A percentile compares a stretch with the other conserved stretches of the same genome.
phyloP scores from a whole-genome alignment of 495 filamentous ascomycete genomes.

The Astrothelium macrocarpum region DNA sequence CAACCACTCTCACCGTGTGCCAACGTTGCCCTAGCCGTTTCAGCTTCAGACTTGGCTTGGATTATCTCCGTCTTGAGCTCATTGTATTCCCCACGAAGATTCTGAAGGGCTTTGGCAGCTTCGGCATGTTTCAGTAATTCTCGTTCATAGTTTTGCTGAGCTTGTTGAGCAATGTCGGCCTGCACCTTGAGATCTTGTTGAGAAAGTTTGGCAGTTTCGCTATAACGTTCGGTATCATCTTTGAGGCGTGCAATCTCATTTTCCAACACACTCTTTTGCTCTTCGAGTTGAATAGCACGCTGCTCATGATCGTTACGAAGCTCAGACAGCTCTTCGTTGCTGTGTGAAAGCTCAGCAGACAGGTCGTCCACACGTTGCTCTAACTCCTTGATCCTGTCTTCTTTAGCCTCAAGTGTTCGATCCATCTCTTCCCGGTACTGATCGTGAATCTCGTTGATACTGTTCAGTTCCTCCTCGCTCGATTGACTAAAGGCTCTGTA shows the following conservation, averaged over 20 bases:
- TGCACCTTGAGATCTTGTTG: constrained; percentile 87
- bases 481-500: constrained; percentile 82
- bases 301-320: constrained; percentile 71
- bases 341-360: constrained; percentile 64
- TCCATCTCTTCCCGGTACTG: constrained; percentile 80
- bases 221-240: constrained; percentile 73
- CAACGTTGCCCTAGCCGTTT: constrained; percentile 70
- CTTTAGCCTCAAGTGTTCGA: constrained; percentile 57
- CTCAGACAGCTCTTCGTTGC: constrained; percentile 67
- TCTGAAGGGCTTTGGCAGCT: constrained; percentile 72
- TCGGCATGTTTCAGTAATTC: constrained; percentile 92
- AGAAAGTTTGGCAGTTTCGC: constrained; percentile 65
- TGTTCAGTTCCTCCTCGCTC: constrained; percentile 80
- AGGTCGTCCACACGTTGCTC: constrained; percentile 75
- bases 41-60: constrained; percentile 61
- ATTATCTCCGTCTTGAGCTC: constrained; percentile 67
- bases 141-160: constrained; percentile 88
- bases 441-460: constrained; percentile 70
- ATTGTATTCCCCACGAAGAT: constrained; percentile 68
- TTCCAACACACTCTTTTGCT: constrained; percentile 67
- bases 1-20: constrained; percentile 75
- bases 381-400: constrained; percentile 64
- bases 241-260: constrained; percentile 70
- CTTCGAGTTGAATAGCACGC: constrained; percentile 57
- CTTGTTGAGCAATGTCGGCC: constrained; percentile 82